Percentiles rank a stretch among this genome's conserved stretches.
phyloP scores from a whole-genome alignment of 768 basidiomycete species.

The Artomyces pyxidatus region DNA sequence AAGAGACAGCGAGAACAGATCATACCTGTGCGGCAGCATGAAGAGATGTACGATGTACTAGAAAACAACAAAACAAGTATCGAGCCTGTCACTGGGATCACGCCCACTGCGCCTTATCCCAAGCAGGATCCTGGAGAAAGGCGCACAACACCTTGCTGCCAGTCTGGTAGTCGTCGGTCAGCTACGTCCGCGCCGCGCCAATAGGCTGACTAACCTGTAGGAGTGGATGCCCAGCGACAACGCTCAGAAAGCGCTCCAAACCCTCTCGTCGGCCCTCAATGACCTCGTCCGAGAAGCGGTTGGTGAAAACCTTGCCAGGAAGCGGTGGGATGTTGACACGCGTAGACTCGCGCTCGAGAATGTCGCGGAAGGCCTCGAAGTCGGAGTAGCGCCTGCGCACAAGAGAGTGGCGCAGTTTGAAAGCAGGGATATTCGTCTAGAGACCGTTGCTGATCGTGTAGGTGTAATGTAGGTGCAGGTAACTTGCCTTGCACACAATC shows the following conservation, averaged over 20 bases:
- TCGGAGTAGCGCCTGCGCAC: constrained; percentile 61
- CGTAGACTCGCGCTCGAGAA: constrained; percentile 93
- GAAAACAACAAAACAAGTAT: too few relatives aligned
- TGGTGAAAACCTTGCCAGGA: constrained; percentile 97
- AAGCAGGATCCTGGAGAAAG: constrained; percentile 89
- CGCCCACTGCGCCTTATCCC: constrained; percentile 78
- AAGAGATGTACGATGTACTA: too few relatives aligned
- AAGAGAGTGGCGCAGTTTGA: constrained; percentile 74
- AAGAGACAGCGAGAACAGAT: too few relatives aligned
- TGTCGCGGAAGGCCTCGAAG: constrained; percentile 89
- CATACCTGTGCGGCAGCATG: too few relatives aligned
- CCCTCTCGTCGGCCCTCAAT: constrained; percentile 91
- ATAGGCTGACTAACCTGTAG: constrained; percentile 81
- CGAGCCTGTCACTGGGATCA: constrained; percentile 24
- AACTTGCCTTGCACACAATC: constrained; percentile 85
- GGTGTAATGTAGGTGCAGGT: background rate
- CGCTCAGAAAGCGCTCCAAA: constrained; percentile 87
- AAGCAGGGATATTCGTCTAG: constrained; percentile 97
- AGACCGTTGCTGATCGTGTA: background rate
- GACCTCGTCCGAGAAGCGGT: constrained; percentile 95
- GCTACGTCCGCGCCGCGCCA: too few relatives aligned
- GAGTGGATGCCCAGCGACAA: constrained; percentile 95
- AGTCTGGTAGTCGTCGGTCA: too few relatives aligned
- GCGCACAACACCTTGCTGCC: constrained; percentile 96
- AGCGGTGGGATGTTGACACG: constrained; percentile 96